Evolutionary conservation across 208 protist genomes (phyloP).

Genomic region (Leishmania lainsoni): DNA sequence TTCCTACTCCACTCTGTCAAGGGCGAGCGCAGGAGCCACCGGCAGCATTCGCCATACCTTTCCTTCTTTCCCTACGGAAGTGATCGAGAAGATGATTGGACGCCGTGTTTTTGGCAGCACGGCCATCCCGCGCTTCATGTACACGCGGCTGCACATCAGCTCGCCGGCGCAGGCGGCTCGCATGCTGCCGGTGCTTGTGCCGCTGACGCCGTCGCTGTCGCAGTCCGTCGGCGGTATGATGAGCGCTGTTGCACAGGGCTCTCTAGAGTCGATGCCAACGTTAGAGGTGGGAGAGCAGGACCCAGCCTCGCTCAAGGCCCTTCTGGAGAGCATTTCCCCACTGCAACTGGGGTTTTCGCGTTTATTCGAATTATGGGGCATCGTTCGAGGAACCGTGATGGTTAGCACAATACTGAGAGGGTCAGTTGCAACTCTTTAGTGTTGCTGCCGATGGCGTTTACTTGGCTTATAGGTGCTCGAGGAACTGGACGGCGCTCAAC

Average conservation of each 20-base stretch:
- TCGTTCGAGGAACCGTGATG: conserved; percentile 47
- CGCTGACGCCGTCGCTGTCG: conserved; percentile 34
- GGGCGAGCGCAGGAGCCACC: neutral
- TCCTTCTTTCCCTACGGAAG: neutral
- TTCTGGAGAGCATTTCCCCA: conserved; percentile 55
- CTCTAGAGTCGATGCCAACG: conserved; percentile 26
- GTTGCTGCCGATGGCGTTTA: neutral
- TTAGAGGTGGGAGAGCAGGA: conserved; percentile 39
- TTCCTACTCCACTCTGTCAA: neutral
- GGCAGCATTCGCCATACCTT: neutral
- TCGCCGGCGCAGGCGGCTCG: conserved; percentile 58
- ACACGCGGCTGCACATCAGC: conserved; percentile 71
- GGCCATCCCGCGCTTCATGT: conserved; percentile 74
- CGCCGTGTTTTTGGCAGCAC: conserved; percentile 77
- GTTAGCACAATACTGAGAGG: conserved; percentile 19
- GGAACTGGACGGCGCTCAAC: neutral
- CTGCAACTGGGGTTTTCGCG: conserved; percentile 59
- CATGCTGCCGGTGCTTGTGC: conserved; percentile 67
- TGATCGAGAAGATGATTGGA: conserved; percentile 52
- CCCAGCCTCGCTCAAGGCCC: conserved; percentile 40
- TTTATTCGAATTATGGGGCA: conserved; percentile 90
- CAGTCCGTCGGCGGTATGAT: conserved; percentile 20
- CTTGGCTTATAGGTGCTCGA: neutral
- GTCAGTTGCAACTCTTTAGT: neutral
- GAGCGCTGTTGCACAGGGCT: conserved; percentile 8